Base-by-base conservation (phyloP, 805 yeast genomes). In the Candida palmyrensis region DNA sequence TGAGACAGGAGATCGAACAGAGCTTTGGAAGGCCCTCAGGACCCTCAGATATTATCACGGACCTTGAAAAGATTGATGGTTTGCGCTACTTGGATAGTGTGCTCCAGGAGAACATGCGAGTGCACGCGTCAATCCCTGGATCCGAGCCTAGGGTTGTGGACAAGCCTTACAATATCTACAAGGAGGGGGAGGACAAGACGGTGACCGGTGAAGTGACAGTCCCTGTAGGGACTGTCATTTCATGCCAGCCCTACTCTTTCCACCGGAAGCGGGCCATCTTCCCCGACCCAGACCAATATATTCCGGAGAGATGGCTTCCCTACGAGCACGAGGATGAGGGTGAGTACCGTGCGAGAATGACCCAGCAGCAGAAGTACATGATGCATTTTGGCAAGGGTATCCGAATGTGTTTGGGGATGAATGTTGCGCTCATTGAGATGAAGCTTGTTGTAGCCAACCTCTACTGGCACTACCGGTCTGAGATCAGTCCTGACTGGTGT, bases 381-480 rank as follows among this genome's bases (percentile, higher is more conserved):
- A 71, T 80, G 68, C 77, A 82, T 1, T 82, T 82, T 59, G 88
- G 89, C 1, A 72, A 77, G 25, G 90, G 89, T 3, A 65, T 77
- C 14, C 59, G 87, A 41, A 79, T 80, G 87, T 82, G 90, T 47
- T 58, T 80, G 34, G 89, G 90, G 1, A 71, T 77, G 76, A 68
- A 81, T 48, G 50, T 82, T 25, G 88, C 88, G 0, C 53, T 73
- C 13, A 71, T 73, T 26, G 88, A 80, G 48, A 77, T 81, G 65
- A 81, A 79, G 48, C 45, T 78, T 27, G 68, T 71, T 9, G 47
- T 76, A 18, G 73, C 77, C 7, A 67, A 68, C 37, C 50, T 82
- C 12, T 73, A 78, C 46, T 69, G 73, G 66, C 63, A 71, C 30
- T 75, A 49, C 42, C 34, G 41, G 8, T 65, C 75, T 16, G 38